These are phyloP conservation scores for Leersia perrieri DNA, from an alignment of 176 grass and related monocot species.

Conservation along the genomic window DNA sequence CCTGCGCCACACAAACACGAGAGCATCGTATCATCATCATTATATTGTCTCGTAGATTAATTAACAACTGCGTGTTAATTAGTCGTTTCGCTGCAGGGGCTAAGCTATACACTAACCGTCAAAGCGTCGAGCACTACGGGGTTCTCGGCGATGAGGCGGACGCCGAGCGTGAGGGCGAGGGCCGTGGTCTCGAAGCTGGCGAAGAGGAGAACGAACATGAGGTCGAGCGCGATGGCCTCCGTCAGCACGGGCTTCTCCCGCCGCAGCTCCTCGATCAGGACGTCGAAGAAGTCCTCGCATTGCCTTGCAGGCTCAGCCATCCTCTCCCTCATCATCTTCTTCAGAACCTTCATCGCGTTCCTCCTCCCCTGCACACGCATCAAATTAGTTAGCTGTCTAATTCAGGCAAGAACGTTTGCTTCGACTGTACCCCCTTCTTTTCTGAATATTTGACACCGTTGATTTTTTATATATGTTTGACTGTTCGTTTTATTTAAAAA, in stretches of 20 bases:
- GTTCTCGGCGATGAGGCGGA: constrained; percentile 70
- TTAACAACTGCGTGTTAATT: neutral
- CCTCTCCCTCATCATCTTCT: constrained; percentile 46
- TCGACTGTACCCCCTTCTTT: too few species aligned
- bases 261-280: constrained; percentile 55
- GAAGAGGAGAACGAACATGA: constrained; percentile 74
- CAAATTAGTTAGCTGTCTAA: neutral
- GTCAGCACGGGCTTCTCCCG: constrained; percentile 55
- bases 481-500: too few species aligned
- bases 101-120: constrained; percentile 43
- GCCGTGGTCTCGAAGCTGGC: constrained; percentile 73
- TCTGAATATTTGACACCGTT: too few species aligned
- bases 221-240: constrained; percentile 53
- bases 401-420: neutral
- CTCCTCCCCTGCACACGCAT: constrained; percentile 40
- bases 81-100: neutral
- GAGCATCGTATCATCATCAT: constrained; percentile 16
- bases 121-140: constrained; percentile 51
- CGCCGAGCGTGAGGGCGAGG: constrained; percentile 70
- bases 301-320: constrained; percentile 10
- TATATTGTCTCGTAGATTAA: constrained; percentile 9
- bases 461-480: too few species aligned
- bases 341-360: constrained; percentile 60
- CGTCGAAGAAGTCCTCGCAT: constrained; percentile 57
- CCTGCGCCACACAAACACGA: constrained; percentile 45